Evolutionary conservation across 495 filamentous ascomycete species (phyloP), one percentile per base, ranked within the genome.

Genomic region (Podospora australis): DNA sequence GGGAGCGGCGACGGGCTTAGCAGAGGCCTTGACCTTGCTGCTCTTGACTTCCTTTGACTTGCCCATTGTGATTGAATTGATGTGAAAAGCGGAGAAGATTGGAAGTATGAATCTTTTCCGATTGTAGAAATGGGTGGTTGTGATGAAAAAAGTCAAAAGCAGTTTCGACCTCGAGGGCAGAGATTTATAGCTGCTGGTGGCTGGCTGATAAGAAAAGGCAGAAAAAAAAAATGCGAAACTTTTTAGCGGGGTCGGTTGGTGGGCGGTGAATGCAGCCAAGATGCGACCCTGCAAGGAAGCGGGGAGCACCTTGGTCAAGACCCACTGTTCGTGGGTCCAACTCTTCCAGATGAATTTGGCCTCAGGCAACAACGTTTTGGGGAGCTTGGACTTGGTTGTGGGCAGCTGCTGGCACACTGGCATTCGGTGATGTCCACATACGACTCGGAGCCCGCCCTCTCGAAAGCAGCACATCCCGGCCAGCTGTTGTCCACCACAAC

Each of bases 21-120:
- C 57, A 38, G 59, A 56, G 45, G 69, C 52, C 60, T 78, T 76
- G 62, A 60, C 63, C 58, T 73, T 74, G 48, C 42, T 54, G 62
- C 67, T 60, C 67, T 72, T 74, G 52, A 62, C 56, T 50, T 73
- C 68, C 64, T 78, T 77, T 35, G 70, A 60, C 69, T 81, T 81
- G 64, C 70, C 78, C 79, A 82, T 83, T 62, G 59, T 70, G 44
- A 45, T 36, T 47, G 43, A 34, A 35, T 51, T 43, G 41, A 11
- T 48, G 44, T 42, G 46, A 53, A 17, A 51, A 25, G 35, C 53
- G 54, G 21, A 45, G 49, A 50, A 48, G 49, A 56, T 34, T 24
- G 19, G 28, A 45, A 53, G 39, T 30, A 53, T 19, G 28, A 29
- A 39, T 48, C 47, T 57, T 55, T 40, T 46, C 46, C 23, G 35